Evolutionary conservation across 192 early-diverging fungal genomes (phyloP), one percentile per base, ranked within the genome.

Genomic region (Entophlyctis luteolus): DNA sequence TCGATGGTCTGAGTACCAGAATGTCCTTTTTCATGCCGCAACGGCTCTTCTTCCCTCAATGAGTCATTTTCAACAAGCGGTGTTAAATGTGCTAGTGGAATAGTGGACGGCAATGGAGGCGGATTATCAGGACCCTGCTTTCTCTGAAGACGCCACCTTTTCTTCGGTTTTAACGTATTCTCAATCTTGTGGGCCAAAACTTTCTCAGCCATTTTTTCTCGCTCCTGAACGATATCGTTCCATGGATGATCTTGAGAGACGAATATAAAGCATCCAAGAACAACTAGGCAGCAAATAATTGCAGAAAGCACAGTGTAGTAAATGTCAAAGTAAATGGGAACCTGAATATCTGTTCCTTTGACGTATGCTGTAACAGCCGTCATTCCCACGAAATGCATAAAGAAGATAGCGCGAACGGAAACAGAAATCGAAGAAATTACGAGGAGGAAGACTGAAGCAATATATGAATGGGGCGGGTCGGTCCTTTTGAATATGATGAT

Each of bases 341-440:
- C 38, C 10, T 25, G 10, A n/a, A 25, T 25, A 14, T 32, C 37
- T 20, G 58, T 60, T 2, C 14, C 23, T 0, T 18, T 18, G 14
- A 60, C n/a, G 38, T 45, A 22, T 1, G 47, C 25, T 4, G 35
- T 45, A 5, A 38, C 25, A 20, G 58, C 58, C 6, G 58, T 60
- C 58, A 60, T 60, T 5, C 58, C 58, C 10, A 60, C 58, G 28
- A 60, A 60, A 45, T 60, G 58, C 58, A 60, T 60, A 22, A 60
- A 45, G 31, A 60, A 60, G 34, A 60, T 45, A n/a, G 37, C 58
- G 27, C 58, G 58, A 2, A 60, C 18, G 18, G 58, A 60, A 6
- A 35, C 25, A 14, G 58, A 60, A 22, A 60, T 36, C 4, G 58
- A 14, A 1, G 58, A 60, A 4, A 22, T 23, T 16, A 42, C 25